Evolutionary conservation across 169 alveolate species (phyloP).

Genomic region (Miamiensis avidus): DNA sequence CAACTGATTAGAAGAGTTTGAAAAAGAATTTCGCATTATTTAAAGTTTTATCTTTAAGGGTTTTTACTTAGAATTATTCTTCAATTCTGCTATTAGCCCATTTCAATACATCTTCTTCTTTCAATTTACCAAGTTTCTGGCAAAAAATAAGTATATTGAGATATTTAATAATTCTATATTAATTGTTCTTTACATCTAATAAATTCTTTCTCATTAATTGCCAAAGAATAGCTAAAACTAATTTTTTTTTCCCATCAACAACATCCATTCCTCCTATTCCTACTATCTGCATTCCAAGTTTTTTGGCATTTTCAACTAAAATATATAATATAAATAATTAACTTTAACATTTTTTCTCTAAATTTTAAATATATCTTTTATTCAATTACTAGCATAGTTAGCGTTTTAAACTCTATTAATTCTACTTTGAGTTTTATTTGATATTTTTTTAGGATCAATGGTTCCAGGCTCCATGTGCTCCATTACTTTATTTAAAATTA

Average conservation of each 20-base stretch:
- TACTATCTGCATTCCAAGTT: constrained; percentile 57
- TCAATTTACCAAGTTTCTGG: constrained; percentile 67
- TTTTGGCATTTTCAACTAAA: constrained; percentile 63
- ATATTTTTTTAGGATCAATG: constrained; percentile 77
- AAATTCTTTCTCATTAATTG: constrained; percentile 70
- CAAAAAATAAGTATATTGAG: neutral
- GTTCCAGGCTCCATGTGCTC: constrained; percentile 76
- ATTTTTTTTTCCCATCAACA: constrained; percentile 79
- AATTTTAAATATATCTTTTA: neutral
- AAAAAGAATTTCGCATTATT: constrained; percentile 65
- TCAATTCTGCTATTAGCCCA: constrained; percentile 72
- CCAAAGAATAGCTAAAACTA: constrained; percentile 83
- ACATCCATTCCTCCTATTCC: constrained; percentile 76
- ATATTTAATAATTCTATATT: no score
- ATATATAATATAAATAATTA: neutral
- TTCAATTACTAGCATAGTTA: constrained; percentile 7
- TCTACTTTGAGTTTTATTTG: constrained; percentile 62
- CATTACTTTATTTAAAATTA: constrained; percentile 61
- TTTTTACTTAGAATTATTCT: constrained; percentile 39
- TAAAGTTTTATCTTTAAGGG: constrained; percentile 68
- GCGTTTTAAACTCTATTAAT: constrained; percentile 47
- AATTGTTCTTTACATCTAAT: constrained; percentile 30
- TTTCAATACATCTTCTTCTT: constrained; percentile 72
- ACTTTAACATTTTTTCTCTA: constrained; percentile 44
- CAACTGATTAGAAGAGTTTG: constrained; percentile 68